A percentile compares a stretch with the other conserved stretches of the same genome.
Conservation (phyloP, 345 rosid species). For the Melaleuca alternifolia region DNA sequence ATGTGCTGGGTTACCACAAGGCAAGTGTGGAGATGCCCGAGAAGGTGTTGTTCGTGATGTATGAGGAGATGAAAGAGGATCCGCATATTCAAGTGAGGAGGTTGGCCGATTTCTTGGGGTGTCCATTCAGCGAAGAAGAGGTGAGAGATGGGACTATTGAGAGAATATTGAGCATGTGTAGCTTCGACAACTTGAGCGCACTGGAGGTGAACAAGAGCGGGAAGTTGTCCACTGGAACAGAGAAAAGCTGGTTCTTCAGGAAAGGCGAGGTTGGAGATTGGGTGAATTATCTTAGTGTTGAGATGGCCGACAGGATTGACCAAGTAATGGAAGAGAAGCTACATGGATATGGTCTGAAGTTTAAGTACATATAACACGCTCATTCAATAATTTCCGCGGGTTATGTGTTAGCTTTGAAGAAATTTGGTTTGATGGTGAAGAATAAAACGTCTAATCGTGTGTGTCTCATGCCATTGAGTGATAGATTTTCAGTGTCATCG, state of each 20-base stretch:
- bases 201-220: slow-evolving; percentile 3
- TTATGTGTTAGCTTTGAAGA: too few relatives aligned
- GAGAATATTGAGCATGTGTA: not conserved
- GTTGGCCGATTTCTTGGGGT: not conserved
- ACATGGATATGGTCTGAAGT: too few relatives aligned
- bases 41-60: not conserved
- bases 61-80: not conserved
- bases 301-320: not conserved
- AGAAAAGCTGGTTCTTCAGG: not conserved
- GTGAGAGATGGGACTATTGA: not conserved
- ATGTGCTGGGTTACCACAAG: not conserved
- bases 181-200: not conserved
- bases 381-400: too few relatives aligned
- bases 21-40: not conserved
- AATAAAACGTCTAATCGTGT: too few relatives aligned
- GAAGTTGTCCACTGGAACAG: not conserved
- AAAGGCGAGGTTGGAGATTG: slow-evolving; percentile 1
- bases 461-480: too few relatives aligned
- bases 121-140: not conserved
- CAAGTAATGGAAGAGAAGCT: not conserved
- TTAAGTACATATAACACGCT: too few relatives aligned
- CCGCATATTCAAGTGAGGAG: not conserved
- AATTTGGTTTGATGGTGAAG: too few relatives aligned
- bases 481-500: too few relatives aligned
- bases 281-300: not conserved